A percentile compares a stretch with the other conserved stretches of the same genome.
These are phyloP conservation scores for Kodamaea fungicola DNA, from an alignment of 1,139 yeast genomes.

Conservation along the genomic window DNA sequence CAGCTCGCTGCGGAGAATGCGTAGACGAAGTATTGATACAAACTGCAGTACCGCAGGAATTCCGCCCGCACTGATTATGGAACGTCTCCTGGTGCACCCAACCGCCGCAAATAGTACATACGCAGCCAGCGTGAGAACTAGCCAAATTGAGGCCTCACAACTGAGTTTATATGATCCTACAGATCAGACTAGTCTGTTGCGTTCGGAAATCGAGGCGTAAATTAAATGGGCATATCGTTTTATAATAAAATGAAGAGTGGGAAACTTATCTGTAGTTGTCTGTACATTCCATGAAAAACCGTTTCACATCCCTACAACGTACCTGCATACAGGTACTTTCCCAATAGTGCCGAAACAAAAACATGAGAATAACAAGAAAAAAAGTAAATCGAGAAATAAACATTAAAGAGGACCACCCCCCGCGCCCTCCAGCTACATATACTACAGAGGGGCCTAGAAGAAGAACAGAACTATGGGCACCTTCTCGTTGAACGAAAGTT, in stretches of 20 bases:
- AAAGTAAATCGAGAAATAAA: too few species aligned
- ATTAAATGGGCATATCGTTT: not conserved
- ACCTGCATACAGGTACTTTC: too few species aligned
- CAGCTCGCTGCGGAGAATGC: conserved; percentile 44
- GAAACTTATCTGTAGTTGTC: too few species aligned
- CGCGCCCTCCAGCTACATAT: not conserved
- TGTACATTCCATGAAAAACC: too few species aligned
- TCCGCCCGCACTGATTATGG: conserved; percentile 64
- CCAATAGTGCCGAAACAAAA: too few species aligned
- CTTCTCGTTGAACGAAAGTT: conserved; percentile 20
- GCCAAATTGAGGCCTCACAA: conserved; percentile 16
- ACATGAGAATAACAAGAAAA: too few species aligned
- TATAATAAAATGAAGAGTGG: too few species aligned
- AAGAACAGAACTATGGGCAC: conserved; percentile 13
- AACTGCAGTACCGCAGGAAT: conserved; percentile 60
- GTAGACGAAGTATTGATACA: conserved; percentile 55
- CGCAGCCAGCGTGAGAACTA: conserved; percentile 27
- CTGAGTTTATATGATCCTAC: conserved; percentile 16
- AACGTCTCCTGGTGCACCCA: conserved; percentile 39
- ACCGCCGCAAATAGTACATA: conserved; percentile 27
- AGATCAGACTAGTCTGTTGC: conserved; percentile 16
- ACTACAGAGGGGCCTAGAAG: too few species aligned
- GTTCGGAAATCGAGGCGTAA: conserved; percentile 7
- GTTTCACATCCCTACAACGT: too few species aligned
- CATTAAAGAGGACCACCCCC: not conserved